Percentiles rank a stretch among this genome's conserved stretches.
Evolutionary conservation across 2,329 filamentous ascomycete species (phyloP).

Genomic region (Microsporum audouinii): DNA sequence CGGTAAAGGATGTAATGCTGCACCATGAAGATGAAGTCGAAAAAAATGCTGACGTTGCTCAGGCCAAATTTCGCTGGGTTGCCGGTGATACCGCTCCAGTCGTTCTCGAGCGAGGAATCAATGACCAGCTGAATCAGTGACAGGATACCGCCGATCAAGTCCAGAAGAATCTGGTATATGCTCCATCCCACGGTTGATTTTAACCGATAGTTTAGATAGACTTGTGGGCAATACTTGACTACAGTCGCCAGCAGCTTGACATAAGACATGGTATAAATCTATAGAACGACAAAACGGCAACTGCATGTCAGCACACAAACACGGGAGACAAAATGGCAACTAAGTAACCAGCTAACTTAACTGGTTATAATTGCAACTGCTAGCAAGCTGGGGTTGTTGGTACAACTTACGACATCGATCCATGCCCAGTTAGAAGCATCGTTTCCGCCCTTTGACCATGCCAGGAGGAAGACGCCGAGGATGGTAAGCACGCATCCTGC

Average conservation of each 20-base stretch:
- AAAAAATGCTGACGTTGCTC: slow-evolving; percentile 73
- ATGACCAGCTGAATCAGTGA: slow-evolving; percentile 72
- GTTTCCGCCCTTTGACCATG: slow-evolving; percentile 33
- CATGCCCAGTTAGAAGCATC: slow-evolving; percentile 47
- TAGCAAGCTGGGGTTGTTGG: background rate
- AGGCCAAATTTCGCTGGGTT: slow-evolving; percentile 86
- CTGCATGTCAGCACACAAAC: slow-evolving; percentile 13
- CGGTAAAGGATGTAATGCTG: slow-evolving; percentile 81
- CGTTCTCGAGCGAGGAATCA: slow-evolving; percentile 70
- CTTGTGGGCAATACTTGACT: slow-evolving; percentile 86
- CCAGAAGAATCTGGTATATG: slow-evolving; percentile 72
- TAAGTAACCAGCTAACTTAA: no score
- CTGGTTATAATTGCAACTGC: background rate
- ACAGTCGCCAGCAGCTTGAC: slow-evolving; percentile 82
- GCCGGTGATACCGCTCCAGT: slow-evolving; percentile 83
- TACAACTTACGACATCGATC: slow-evolving; percentile 48
- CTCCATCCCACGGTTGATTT: slow-evolving; percentile 80
- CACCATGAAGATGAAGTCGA: slow-evolving; percentile 72
- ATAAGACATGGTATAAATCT: slow-evolving; percentile 63
- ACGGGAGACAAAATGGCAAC: no score
- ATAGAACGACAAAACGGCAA: slow-evolving; percentile 3
- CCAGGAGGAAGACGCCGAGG: slow-evolving; percentile 29
- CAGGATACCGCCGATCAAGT: slow-evolving; percentile 68
- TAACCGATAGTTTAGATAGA: slow-evolving; percentile 70
- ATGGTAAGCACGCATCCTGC: slow-evolving; percentile 51